Base-by-base conservation (phyloP, 495 filamentous ascomycete genomes). In the Penicillium malachiteum region DNA sequence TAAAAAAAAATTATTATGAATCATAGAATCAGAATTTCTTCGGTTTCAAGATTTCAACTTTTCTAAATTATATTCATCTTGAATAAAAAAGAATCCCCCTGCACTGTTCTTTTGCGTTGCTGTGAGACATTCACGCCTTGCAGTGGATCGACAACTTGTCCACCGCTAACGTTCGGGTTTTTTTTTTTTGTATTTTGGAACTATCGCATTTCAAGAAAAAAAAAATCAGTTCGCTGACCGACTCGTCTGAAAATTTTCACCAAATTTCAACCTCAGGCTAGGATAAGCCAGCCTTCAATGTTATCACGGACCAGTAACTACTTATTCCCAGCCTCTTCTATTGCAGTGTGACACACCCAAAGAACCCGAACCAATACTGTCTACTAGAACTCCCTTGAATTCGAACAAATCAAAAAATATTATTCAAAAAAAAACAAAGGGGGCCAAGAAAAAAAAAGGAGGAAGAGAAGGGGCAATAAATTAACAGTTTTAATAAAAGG, bases 41-140 rank as follows among this genome's bases (percentile, higher is more conserved):
- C 21, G 33, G 18, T 37, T 33, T 34, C 53, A 55, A 40, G 48
- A 44, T 41, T 41, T 43, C 32, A 49, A n/a, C n/a, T 13, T 52
- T 32, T 52, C 18, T 45, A 51, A 34, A 35, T 43, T 21, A 49
- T 14, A 50, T 37, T 52, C 18, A 41, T 54, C 45, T 56, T 40
- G 18, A 43, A 41, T 33, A 5, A 52, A 38, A 46, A 48, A 54
- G 32, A 45, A 47, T 57, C 39, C 39, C 47, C 62, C 65, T 65
- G 65, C 64, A 67, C 39, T 45, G 62, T 65, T 26, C 62, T 65
- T 68, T 68, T 65, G 65, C 54, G 35, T 31, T 42, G 39, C 54
- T 54, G 56, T 59, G 56, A 66, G 54, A 64, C 52, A 65, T 65
- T 44, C 39, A 60, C 44, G 52, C 59, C 65, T 68, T 68, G 65